Evolutionary conservation across 2,329 filamentous ascomycete species (phyloP).

Genomic region (Neonectria sp.): DNA sequence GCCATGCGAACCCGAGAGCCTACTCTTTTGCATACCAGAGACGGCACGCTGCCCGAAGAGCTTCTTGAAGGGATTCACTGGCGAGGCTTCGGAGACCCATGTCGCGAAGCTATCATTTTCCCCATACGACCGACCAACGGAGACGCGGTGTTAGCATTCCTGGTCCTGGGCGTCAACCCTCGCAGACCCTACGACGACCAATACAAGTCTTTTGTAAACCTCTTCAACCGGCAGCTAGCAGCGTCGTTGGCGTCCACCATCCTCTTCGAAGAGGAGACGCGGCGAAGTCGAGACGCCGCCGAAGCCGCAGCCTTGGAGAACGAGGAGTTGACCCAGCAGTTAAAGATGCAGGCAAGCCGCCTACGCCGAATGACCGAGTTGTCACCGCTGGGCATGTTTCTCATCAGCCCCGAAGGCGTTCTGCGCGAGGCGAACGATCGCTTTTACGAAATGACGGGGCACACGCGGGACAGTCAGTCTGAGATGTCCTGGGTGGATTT

Average conservation of each 20-base stretch:
- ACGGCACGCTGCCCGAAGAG: slow-evolving; percentile 69
- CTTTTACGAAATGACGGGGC: slow-evolving; percentile 64
- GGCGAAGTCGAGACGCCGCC: slow-evolving; percentile 58
- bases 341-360: slow-evolving; percentile 54
- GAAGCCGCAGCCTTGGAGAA: slow-evolving; percentile 54
- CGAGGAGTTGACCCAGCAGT: slow-evolving; percentile 52
- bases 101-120: slow-evolving; percentile 74
- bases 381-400: slow-evolving; percentile 57
- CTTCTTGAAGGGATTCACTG: slow-evolving; percentile 71
- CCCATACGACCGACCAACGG: slow-evolving; percentile 76
- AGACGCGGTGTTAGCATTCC: slow-evolving; percentile 75
- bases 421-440: slow-evolving; percentile 62
- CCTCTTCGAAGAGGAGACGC: slow-evolving; percentile 76
- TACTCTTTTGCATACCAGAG: slow-evolving; percentile 54
- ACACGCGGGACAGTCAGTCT: slow-evolving; percentile 53
- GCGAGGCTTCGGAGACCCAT: slow-evolving; percentile 74
- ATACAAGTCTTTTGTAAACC: slow-evolving; percentile 71
- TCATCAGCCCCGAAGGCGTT: slow-evolving; percentile 56
- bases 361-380: slow-evolving; percentile 56
- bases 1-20: slow-evolving; percentile 56
- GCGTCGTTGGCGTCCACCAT: slow-evolving; percentile 76
- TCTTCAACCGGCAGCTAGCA: slow-evolving; percentile 64
- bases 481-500: slow-evolving; percentile 60
- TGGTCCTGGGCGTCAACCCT: slow-evolving; percentile 78
- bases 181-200: slow-evolving; percentile 78